Evolutionary conservation across 768 basidiomycete genomes (phyloP).

Genomic region (Pholiota conissans): DNA sequence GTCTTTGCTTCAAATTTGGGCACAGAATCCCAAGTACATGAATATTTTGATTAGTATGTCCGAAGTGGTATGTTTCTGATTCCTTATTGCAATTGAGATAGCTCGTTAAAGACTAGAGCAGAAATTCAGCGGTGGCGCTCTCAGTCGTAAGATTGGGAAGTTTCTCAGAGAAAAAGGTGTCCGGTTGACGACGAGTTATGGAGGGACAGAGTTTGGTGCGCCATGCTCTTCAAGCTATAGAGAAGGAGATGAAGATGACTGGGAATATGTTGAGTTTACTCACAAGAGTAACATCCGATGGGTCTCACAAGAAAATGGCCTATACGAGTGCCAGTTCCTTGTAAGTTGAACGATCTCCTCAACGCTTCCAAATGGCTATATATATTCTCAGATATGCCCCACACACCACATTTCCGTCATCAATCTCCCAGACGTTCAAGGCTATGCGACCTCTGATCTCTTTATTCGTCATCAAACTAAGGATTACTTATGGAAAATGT

Average conservation of each 20-base stretch:
- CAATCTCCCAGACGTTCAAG: conserved; percentile 34
- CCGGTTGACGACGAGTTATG: conserved; percentile 21
- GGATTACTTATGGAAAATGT: conserved; percentile 43
- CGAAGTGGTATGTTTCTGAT: conserved; percentile 22
- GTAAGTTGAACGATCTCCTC: conserved; percentile 27
- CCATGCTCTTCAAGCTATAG: conserved; percentile 10
- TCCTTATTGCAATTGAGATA: too few species aligned
- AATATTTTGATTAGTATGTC: conserved; percentile 23
- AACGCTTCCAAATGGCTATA: background rate
- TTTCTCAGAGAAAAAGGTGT: conserved; percentile 29
- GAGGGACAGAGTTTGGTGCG: conserved; percentile 32
- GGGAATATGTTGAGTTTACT: conserved; percentile 33
- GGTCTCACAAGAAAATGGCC: conserved; percentile 33
- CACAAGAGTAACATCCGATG: conserved; percentile 27
- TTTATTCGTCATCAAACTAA: conserved; percentile 44
- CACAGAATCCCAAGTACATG: conserved; percentile 19
- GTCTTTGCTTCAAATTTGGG: conserved; percentile 34
- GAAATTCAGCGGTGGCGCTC: conserved; percentile 30
- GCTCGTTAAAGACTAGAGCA: conserved; percentile 11
- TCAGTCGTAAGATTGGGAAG: conserved; percentile 33
- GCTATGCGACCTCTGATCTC: conserved; percentile 45
- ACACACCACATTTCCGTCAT: conserved; percentile 33
- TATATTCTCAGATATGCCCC: conserved; percentile 29
- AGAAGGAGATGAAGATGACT: conserved; percentile 25
- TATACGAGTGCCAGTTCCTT: conserved; percentile 37